Base-by-base conservation (phyloP, 2,329 filamentous ascomycete genomes). In the Trichoderma oligosporum region DNA sequence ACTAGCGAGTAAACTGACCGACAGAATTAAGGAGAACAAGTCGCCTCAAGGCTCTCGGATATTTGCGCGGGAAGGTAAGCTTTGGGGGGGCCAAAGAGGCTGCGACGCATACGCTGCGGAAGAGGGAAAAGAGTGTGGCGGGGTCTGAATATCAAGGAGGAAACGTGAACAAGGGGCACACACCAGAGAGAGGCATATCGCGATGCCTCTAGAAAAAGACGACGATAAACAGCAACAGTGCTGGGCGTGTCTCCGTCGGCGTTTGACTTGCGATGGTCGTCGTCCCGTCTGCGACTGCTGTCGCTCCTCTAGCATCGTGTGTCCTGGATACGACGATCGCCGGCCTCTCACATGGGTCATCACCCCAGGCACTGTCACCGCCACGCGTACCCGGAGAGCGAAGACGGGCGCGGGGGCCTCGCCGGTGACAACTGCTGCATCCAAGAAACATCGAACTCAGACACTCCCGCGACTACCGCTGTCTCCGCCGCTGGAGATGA, bases 161-260 rank as follows among this genome's bases (percentile, higher is more conserved):
- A 27, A 14, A 29, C n/a, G 6, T 14, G 3, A 7, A 14, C 8
- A 31, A 14, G n/a, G 7, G 12, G 3, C n/a, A 31, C n/a, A 5
- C n/a, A 14, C 14, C 8, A 16, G 1, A 25, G 1, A 25, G 7
- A 22, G 27, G 5, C 12, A 36, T 11, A 3, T 6, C 29, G 35
- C 20, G 11, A 48, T 48, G 45, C 29, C 45, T 7, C 29, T 29
- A 35, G 24, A 35, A 9, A 0, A 16, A 24, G 29, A 14, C 12
- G 11, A 14, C 3, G 20, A 9, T n/a, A 48, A 48, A 18, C 27
- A 24, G 16, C 29, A 33, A 9, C 71, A 73, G 49, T 76, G 74
- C 61, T 76, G 73, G 74, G 74, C 75, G 59, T 76, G 74, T 56
- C 70, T 66, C 20, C 69, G 73, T 14, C 71, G 72, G 1, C 62